A percentile compares a stretch with the other conserved stretches of the same genome.
Conservation (phyloP, 164 flowering plant genomes). For the Berberis vulgaris region DNA sequence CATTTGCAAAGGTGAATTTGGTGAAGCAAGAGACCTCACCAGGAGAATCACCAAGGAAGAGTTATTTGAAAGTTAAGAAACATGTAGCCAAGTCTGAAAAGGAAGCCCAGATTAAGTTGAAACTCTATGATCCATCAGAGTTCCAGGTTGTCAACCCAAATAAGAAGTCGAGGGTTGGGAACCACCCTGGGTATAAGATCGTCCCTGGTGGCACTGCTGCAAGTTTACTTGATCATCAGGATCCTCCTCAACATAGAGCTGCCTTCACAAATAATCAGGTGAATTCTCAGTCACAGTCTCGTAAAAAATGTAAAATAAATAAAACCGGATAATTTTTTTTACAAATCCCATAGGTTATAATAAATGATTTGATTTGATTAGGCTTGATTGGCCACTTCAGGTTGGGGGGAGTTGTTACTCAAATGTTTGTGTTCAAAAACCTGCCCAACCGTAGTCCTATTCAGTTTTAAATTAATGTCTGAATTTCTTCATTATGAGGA, state of each 20-base stretch:
- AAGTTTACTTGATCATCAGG: constrained; percentile 63
- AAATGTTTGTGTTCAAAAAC: too few species aligned
- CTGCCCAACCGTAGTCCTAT: too few species aligned
- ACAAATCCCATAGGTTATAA: too few species aligned
- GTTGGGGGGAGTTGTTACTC: too few species aligned
- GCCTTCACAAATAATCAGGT: constrained; percentile 51
- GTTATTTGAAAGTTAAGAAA: constrained; percentile 49
- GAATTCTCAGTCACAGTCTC: not conserved
- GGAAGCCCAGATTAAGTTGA: constrained; percentile 69
- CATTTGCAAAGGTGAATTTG: constrained; percentile 70
- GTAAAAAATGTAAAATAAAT: too few species aligned
- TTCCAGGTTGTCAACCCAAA: constrained; percentile 69
- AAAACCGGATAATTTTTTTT: too few species aligned
- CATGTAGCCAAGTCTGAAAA: constrained; percentile 66
- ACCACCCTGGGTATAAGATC: constrained; percentile 75
- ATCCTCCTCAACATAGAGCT: constrained; percentile 68
- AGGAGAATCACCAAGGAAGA: constrained; percentile 55
- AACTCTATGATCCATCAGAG: constrained; percentile 66
- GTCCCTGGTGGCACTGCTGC: constrained; percentile 78
- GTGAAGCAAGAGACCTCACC: constrained; percentile 32
- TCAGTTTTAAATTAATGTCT: too few species aligned
- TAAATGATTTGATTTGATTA: too few species aligned
- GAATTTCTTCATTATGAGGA: too few species aligned
- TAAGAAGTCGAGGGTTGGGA: constrained; percentile 55
- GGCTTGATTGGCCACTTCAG: too few species aligned